Evolutionary conservation across 2,329 filamentous ascomycete genomes (phyloP).

Genomic region (Graphium sp.): DNA sequence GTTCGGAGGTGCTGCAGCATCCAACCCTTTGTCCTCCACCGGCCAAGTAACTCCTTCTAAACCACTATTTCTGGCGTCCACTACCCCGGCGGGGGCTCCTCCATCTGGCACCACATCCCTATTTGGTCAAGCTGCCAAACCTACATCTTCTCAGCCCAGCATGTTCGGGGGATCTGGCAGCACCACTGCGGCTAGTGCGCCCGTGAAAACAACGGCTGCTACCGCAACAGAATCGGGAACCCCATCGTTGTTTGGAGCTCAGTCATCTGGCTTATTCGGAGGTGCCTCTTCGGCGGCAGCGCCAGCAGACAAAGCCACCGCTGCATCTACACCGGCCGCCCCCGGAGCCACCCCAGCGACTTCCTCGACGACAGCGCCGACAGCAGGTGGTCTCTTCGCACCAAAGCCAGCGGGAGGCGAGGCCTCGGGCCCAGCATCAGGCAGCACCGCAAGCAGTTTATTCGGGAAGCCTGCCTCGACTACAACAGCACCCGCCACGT

Average conservation of each 20-base stretch:
- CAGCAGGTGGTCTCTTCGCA: slow-evolving; percentile 8
- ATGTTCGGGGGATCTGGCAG: background rate
- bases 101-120: background rate
- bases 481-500: slow-evolving; percentile 8
- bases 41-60: slow-evolving; percentile 3
- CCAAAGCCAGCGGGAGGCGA: background rate
- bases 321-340: slow-evolving; percentile 1
- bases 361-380: slow-evolving; percentile 6
- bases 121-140: slow-evolving; percentile 1
- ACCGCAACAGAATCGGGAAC: too few relatives aligned
- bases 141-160: slow-evolving; percentile 1
- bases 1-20: slow-evolving; percentile 3
- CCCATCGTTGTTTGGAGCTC: too few relatives aligned
- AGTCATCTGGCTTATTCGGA: slow-evolving; percentile 3
- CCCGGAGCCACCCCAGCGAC: slow-evolving; percentile 2
- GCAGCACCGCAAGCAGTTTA: slow-evolving; percentile 10
- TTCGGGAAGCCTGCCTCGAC: slow-evolving; percentile 10
- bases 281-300: background rate
- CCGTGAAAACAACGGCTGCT: too few relatives aligned
- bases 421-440: background rate
- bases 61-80: slow-evolving; percentile 2
- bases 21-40: too few relatives aligned
- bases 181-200: too few relatives aligned
- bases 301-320: background rate
- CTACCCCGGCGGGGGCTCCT: slow-evolving; percentile 3